Conservation (phyloP, 2,329 filamentous ascomycete species). For the Phialophora chinensis region DNA sequence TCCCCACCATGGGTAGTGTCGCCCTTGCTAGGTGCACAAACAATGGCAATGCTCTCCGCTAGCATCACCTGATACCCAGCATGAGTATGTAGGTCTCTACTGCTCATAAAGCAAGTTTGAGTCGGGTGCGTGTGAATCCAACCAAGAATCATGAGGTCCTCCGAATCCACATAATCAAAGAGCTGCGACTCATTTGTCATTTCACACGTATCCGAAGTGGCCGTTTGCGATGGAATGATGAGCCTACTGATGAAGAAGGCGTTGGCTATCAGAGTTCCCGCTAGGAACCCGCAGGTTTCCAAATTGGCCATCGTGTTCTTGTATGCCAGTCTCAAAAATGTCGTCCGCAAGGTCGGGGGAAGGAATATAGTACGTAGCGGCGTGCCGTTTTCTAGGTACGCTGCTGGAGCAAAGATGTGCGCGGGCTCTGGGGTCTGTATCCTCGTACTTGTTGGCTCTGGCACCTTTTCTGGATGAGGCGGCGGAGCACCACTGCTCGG, state of each 20-base stretch:
- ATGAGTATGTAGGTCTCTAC: conserved; percentile 90
- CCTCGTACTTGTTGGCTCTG: conserved; percentile 13
- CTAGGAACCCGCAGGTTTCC: conserved; percentile 94
- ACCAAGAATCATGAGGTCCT: conserved; percentile 80
- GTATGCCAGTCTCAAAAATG: conserved; percentile 75
- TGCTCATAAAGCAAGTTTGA: conserved; percentile 98
- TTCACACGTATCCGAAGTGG: conserved; percentile 92
- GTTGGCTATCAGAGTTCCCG: conserved; percentile 88
- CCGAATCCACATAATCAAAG: conserved; percentile 83
- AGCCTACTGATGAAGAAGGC: conserved; percentile 89
- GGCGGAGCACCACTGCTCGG: conserved; percentile 35
- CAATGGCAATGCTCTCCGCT: conserved; percentile 93
- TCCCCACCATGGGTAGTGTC: conserved; percentile 54
- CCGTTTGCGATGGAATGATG: conserved; percentile 87
- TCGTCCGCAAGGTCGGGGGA: conserved; percentile 72
- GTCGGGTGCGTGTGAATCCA: conserved; percentile 99
- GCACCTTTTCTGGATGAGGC: conserved; percentile 38
- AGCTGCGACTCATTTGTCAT: conserved; percentile 84
- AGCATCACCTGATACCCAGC: conserved; percentile 95
- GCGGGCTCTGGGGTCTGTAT: conserved; percentile 51
- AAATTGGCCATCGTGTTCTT: conserved; percentile 80
- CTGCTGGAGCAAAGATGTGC: conserved; percentile 81
- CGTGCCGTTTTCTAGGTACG: conserved; percentile 86
- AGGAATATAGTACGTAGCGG: conserved; percentile 88
- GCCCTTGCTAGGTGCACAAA: conserved; percentile 81